phyloP scores from a whole-genome alignment of 2,329 filamentous ascomycete genomes.

The Ophiostoma angusticollis region DNA sequence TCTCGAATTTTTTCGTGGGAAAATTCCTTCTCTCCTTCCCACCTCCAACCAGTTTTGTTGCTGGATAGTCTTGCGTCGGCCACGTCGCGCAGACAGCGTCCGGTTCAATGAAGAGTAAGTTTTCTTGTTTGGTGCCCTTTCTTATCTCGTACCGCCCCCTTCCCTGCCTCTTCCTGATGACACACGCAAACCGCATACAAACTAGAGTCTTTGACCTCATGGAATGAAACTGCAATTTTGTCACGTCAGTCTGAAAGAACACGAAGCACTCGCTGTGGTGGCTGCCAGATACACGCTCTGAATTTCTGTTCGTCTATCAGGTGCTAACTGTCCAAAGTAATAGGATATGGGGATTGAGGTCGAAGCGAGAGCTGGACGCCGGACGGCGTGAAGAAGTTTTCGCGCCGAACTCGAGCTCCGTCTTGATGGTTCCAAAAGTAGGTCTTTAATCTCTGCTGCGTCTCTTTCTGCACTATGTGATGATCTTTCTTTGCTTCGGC shows the following conservation, averaged over 20 bases:
- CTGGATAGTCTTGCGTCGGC: too few species aligned
- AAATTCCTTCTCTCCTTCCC: slow-evolving; percentile 8
- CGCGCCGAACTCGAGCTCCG: too few species aligned
- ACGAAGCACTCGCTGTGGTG: neutral
- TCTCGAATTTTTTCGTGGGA: slow-evolving; percentile 12
- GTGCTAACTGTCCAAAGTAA: neutral
- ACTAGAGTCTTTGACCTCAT: slow-evolving; percentile 95
- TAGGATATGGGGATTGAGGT: slow-evolving; percentile 6
- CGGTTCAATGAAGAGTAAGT: slow-evolving; percentile 17
- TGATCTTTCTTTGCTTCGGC: slow-evolving; percentile 57
- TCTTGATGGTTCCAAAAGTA: neutral
- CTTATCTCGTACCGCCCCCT: slow-evolving; percentile 16
- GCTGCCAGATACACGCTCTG: too few species aligned
- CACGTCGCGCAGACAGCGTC: too few species aligned
- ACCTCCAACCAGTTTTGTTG: too few species aligned
- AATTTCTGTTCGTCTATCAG: too few species aligned
- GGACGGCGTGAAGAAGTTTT: too few species aligned
- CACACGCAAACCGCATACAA: slow-evolving; percentile 77
- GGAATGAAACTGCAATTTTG: slow-evolving; percentile 72
- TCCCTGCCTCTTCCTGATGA: slow-evolving; percentile 51
- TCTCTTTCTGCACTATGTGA: slow-evolving; percentile 28
- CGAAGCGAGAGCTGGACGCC: neutral
- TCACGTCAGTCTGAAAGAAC: slow-evolving; percentile 80
- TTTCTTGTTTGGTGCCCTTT: slow-evolving; percentile 3
- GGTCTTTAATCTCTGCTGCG: slow-evolving; percentile 5